Base-by-base conservation (phyloP, 805 yeast species). In the Yarrowia divulgata region DNA sequence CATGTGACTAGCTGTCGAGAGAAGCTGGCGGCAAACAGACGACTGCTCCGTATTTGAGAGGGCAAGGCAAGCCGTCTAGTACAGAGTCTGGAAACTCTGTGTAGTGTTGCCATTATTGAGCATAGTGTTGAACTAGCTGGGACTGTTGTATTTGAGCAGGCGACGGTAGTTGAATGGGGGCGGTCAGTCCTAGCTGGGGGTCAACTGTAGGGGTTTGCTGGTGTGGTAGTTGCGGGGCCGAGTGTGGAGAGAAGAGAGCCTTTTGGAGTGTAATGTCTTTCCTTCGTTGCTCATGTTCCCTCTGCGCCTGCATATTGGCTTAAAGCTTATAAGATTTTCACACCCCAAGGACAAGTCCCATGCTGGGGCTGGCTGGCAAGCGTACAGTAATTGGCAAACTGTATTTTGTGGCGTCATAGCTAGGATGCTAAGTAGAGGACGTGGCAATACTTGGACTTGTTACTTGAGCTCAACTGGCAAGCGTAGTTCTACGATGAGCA, bases 111-210 rank as follows among this genome's bases (percentile, higher is more conserved):
- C 66, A 60, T 60, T 43, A 60, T 60, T 60, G 66, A 60, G 66
- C 66, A 60, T 60, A 60, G 66, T 60, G 66, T 60, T 60, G 66
- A 60, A 60, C 66, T 60, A 60, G 66, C 66, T 45, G 42, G 52
- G 66, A 45, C 52, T 43, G 66, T 42, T 42, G 49, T 55, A 19
- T 45, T 60, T 60, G 32, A 42, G 48, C 19, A 43, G 66, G 19
- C 66, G 52, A 45, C 66, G 66, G 52, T n/a, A 29, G 39, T 39
- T 42, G 49, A 40, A 42, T 32, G 37, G 49, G 29, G 23, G 29
- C 49, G 14, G 48, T 29, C 50, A 19, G 64, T 58, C 64, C 49
- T 58, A 34, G 29, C 29, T 2, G 4, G 4, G 4, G 29, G 29
- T 23, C 29, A 23, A 23, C 29, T 23, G 29, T 23, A n/a, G 29